These are phyloP conservation scores for Albugo laibachii DNA, from an alignment of 352 stramenopile species.

Conservation along the genomic window DNA sequence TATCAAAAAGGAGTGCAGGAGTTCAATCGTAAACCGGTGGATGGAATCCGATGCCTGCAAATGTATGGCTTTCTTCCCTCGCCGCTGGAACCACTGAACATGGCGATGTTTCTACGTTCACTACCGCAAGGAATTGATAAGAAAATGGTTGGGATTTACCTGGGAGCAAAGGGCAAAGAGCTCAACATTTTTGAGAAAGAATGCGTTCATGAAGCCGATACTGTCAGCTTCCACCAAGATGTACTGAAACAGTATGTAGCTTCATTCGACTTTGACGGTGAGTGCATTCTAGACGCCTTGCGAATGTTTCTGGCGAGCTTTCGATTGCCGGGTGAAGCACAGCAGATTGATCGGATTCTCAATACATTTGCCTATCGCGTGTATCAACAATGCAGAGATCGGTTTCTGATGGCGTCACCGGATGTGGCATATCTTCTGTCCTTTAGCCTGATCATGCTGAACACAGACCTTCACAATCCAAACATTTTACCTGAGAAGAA, in stretches of 20 bases:
- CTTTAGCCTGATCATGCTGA: constrained; percentile 82
- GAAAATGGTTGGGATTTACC: constrained; percentile 55
- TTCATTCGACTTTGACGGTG: constrained; percentile 64
- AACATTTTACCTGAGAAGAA: constrained; percentile 74
- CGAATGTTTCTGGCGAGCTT: constrained; percentile 76
- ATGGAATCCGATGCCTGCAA: constrained; percentile 77
- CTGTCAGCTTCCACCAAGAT: constrained; percentile 67
- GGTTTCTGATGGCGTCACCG: constrained; percentile 61
- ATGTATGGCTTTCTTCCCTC: constrained; percentile 58
- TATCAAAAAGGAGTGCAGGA: constrained; percentile 74
- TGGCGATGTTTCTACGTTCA: constrained; percentile 77
- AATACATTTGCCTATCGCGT: constrained; percentile 73
- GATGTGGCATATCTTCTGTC: constrained; percentile 81
- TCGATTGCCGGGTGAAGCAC: constrained; percentile 60
- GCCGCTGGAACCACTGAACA: constrained; percentile 41
- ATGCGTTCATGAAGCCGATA: constrained; percentile 59
- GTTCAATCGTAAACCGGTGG: constrained; percentile 89
- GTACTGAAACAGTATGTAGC: constrained; percentile 49
- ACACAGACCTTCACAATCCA: constrained; percentile 72
- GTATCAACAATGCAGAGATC: constrained; percentile 70
- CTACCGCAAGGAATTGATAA: constrained; percentile 69
- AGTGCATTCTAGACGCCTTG: constrained; percentile 48
- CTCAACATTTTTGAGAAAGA: constrained; percentile 51
- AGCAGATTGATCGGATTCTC: constrained; percentile 79
- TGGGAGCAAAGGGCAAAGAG: constrained; percentile 72